A percentile compares a stretch with the other conserved stretches of the same genome.
Conservation (phyloP, 2,329 filamentous ascomycete genomes). For the Monilinia laxa region DNA sequence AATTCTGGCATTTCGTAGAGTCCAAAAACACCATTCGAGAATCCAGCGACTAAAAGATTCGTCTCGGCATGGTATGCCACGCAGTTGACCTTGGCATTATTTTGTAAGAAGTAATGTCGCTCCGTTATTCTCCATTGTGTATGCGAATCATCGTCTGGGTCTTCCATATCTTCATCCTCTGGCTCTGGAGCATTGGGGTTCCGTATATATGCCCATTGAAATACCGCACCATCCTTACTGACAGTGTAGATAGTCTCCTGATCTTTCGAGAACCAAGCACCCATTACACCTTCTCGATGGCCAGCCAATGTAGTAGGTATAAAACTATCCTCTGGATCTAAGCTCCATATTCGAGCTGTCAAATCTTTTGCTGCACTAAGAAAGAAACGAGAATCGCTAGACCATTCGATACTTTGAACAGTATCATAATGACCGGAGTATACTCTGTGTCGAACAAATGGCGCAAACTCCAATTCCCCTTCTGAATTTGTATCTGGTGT, state of each 20-base stretch:
- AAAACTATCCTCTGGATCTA: slow-evolving; percentile 84
- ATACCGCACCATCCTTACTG: slow-evolving; percentile 95
- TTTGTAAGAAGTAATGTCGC: slow-evolving; percentile 91
- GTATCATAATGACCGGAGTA: slow-evolving; percentile 87
- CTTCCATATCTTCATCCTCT: slow-evolving; percentile 59
- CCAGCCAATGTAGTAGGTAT: slow-evolving; percentile 85
- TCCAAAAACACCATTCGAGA: slow-evolving; percentile 90
- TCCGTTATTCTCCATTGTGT: slow-evolving; percentile 90
- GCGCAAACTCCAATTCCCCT: slow-evolving; percentile 89
- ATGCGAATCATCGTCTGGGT: slow-evolving; percentile 61
- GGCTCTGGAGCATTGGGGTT: slow-evolving; percentile 54
- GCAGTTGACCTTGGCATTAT: slow-evolving; percentile 80
- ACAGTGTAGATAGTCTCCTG: slow-evolving; percentile 96
- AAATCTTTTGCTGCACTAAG: slow-evolving; percentile 88
- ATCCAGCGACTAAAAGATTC: slow-evolving; percentile 92
- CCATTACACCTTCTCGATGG: slow-evolving; percentile 84
- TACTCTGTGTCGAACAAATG: slow-evolving; percentile 84
- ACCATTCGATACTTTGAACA: slow-evolving; percentile 89
- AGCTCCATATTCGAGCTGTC: slow-evolving; percentile 92
- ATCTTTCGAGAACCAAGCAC: slow-evolving; percentile 94
- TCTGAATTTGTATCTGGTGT: slow-evolving; percentile 76
- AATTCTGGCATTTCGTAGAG: slow-evolving; percentile 96
- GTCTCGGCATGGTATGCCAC: slow-evolving; percentile 85
- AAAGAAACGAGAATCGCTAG: slow-evolving; percentile 92
- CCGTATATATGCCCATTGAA: slow-evolving; percentile 82